Percentiles rank a stretch among this genome's conserved stretches.
These are phyloP conservation scores for Fraxinus pennsylvanica DNA, from an alignment of 257 asterid species.

Conservation along the genomic window DNA sequence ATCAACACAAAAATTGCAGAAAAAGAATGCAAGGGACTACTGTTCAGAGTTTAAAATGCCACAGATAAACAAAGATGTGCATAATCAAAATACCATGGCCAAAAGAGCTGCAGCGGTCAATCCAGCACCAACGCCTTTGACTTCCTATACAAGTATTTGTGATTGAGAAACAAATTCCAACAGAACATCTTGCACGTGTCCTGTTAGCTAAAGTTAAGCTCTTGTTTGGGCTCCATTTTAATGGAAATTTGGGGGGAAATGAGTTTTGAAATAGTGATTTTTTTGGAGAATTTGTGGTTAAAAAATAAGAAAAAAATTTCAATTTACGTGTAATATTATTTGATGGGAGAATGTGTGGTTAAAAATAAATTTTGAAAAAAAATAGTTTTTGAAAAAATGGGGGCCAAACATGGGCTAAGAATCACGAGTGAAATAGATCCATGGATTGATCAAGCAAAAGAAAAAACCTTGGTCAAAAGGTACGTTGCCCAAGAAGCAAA, in stretches of 20 bases:
- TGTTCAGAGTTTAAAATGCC: conserved; percentile 13
- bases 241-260: no score
- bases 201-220: background rate
- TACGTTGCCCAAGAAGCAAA: conserved; percentile 99
- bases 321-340: no score
- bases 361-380: no score
- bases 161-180: conserved; percentile 19
- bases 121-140: conserved; percentile 97
- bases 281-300: no score
- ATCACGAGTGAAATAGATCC: conserved; percentile 9
- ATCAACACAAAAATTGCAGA: background rate
- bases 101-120: conserved; percentile 96
- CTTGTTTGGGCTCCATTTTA: no score
- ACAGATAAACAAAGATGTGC: background rate
- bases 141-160: conserved; percentile 61
- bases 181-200: background rate
- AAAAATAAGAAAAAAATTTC: no score
- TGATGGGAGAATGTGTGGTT: no score
- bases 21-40: conserved; percentile 12
- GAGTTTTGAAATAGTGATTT: no score
- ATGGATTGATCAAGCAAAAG: conserved; percentile 22
- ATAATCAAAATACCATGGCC: conserved; percentile 70
- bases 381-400: no score
- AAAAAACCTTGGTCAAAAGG: conserved; percentile 90
- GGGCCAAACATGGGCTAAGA: no score